These are phyloP conservation scores for Wakefieldia striispora DNA, from an alignment of 768 basidiomycete genomes.

Conservation along the genomic window DNA sequence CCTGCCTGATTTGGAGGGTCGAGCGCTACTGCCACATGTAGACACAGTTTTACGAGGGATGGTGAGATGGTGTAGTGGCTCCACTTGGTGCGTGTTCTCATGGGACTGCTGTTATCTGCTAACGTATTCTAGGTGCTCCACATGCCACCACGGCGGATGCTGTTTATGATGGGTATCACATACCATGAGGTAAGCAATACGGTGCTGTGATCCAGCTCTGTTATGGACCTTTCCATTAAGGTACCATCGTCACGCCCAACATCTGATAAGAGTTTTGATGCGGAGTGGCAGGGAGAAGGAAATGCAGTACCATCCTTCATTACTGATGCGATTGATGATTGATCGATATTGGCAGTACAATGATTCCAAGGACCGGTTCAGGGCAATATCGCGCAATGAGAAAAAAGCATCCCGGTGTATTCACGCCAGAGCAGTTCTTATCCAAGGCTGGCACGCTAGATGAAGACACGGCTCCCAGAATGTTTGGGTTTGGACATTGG, in stretches of 20 bases:
- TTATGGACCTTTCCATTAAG: no score
- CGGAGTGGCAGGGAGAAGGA: no score
- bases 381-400: conserved; percentile 42
- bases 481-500: conserved; percentile 18
- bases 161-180: conserved; percentile 33
- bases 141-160: conserved; percentile 27
- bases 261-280: no score
- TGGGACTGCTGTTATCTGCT: no score
- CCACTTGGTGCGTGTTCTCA: no score
- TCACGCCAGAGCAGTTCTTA: conserved; percentile 24
- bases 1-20: conserved; percentile 32
- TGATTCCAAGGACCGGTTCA: no score
- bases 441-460: conserved; percentile 7
- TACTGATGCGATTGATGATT: no score
- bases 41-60: conserved; percentile 14
- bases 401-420: conserved; percentile 26
- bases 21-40: conserved; percentile 29
- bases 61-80: conserved; percentile 22
- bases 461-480: conserved; percentile 1
- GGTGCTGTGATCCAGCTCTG: no score
- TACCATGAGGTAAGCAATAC: conserved; percentile 25
- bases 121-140: conserved; percentile 28
- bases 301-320: no score
- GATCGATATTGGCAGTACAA: no score
- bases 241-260: no score